Percentiles rank a stretch among this genome's conserved stretches.
Evolutionary conservation across 2,329 filamentous ascomycete species (phyloP).

Genomic region (Aspergillus aculeatus): DNA sequence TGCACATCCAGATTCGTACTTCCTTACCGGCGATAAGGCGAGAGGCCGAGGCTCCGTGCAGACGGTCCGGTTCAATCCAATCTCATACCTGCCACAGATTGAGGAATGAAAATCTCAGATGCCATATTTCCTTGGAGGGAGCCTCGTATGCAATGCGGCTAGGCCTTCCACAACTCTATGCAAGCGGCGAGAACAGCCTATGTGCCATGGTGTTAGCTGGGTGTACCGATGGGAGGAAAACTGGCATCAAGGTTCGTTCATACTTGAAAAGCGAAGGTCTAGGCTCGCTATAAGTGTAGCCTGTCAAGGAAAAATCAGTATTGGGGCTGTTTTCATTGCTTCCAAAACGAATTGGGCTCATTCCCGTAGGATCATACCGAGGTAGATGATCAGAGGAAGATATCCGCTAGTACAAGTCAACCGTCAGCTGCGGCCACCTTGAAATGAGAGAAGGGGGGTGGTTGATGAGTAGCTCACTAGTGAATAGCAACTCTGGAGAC

Average conservation of each 20-base stretch:
- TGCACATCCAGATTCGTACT: constrained; percentile 10
- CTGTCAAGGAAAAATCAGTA: constrained; percentile 47
- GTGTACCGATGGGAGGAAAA: neutral
- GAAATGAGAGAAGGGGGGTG: neutral
- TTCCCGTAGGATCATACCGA: constrained; percentile 60
- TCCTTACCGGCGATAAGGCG: neutral
- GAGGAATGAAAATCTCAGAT: neutral
- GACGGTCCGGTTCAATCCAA: no score
- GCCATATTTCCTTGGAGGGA: neutral
- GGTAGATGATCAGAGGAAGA: constrained; percentile 92
- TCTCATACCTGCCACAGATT: neutral
- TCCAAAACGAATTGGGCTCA: neutral
- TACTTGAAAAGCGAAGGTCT: constrained; percentile 76
- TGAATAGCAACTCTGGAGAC: constrained; percentile 90
- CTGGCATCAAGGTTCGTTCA: constrained; percentile 14
- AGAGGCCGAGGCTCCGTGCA: neutral
- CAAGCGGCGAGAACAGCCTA: constrained; percentile 46
- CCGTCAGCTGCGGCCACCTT: constrained; percentile 19
- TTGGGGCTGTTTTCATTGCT: neutral
- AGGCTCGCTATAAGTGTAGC: constrained; percentile 92
- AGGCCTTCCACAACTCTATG: constrained; percentile 27
- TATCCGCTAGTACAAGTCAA: constrained; percentile 67
- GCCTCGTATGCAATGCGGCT: neutral
- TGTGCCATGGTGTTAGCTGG: constrained; percentile 16
- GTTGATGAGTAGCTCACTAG: constrained; percentile 64